These are phyloP conservation scores for Xylariales sp. DNA, from an alignment of 2,329 filamentous ascomycete genomes.

Conservation along the genomic window DNA sequence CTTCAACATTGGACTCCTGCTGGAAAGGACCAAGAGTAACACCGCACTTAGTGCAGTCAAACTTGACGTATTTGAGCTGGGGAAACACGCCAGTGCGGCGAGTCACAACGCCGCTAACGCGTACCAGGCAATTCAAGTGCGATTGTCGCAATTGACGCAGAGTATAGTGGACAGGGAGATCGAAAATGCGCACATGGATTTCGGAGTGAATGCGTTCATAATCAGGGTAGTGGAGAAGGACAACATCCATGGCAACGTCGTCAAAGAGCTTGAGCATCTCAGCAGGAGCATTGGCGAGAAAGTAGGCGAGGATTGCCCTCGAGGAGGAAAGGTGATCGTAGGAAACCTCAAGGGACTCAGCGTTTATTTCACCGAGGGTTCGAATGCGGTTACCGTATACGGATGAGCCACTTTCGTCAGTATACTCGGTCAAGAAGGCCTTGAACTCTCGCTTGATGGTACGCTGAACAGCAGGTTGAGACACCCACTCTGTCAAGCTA, in stretches of 20 bases:
- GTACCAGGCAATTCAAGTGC: conserved; percentile 91
- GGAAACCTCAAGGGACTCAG: conserved; percentile 92
- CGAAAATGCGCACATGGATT: conserved; percentile 94
- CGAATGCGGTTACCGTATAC: conserved; percentile 94
- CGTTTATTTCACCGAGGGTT: conserved; percentile 95
- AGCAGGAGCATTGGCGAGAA: conserved; percentile 90
- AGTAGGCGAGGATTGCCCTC: conserved; percentile 93
- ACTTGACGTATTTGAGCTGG: conserved; percentile 97
- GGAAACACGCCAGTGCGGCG: conserved; percentile 93
- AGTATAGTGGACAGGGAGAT: conserved; percentile 91
- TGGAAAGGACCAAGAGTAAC: conserved; percentile 92
- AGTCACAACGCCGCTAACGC: conserved; percentile 93
- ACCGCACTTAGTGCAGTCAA: conserved; percentile 92
- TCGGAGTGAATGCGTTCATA: conserved; percentile 97
- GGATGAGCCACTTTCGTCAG: conserved; percentile 80
- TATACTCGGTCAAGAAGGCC: conserved; percentile 93
- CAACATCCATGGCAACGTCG: conserved; percentile 93
- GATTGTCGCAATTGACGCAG: conserved; percentile 91
- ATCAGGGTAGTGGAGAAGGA: conserved; percentile 92
- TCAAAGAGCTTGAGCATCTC: conserved; percentile 96
- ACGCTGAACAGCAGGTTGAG: conserved; percentile 81
- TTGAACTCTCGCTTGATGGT: conserved; percentile 97
- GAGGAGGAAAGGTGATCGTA: conserved; percentile 87
- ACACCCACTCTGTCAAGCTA: conserved; percentile 92
- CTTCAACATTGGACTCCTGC: conserved; percentile 93